Percentiles rank a stretch among this genome's conserved stretches.
Conservation (phyloP, 1,284 basidiomycete genomes). For the Ustilago trichophora region DNA sequence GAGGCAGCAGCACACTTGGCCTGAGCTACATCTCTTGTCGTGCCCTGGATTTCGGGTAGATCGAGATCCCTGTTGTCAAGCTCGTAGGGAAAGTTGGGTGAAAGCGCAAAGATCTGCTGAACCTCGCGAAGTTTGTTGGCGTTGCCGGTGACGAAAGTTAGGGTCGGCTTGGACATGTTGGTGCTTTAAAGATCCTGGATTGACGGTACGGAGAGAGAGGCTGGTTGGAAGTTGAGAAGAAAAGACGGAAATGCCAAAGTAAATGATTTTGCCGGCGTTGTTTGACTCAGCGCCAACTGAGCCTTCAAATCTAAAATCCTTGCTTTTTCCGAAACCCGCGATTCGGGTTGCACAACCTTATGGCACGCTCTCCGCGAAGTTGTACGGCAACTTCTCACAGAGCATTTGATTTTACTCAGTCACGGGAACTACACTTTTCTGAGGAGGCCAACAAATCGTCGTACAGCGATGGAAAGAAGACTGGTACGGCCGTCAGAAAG, state of each 20-base stretch:
- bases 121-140: constrained; percentile 92
- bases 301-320: neutral
- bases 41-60: constrained; percentile 95
- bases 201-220: neutral
- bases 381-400: too few relatives aligned
- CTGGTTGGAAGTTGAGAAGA: neutral
- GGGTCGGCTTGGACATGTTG: constrained; percentile 42
- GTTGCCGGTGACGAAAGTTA: constrained; percentile 88
- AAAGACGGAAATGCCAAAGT: neutral
- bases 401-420: too few relatives aligned
- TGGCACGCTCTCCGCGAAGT: too few relatives aligned
- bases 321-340: neutral
- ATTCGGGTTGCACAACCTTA: neutral
- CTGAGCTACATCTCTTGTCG: constrained; percentile 85
- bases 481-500: too few relatives aligned
- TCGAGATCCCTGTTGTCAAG: constrained; percentile 32
- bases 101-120: constrained; percentile 72
- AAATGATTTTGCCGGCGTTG: constrained; percentile 4
- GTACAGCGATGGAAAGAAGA: too few relatives aligned
- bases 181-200: too few relatives aligned
- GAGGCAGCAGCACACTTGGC: constrained; percentile 89
- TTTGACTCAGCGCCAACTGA: constrained; percentile 23
- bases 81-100: constrained; percentile 35
- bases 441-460: too few relatives aligned
- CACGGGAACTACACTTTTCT: too few relatives aligned